Evolutionary conservation across 345 rosid species (phyloP), one percentile per base, ranked within the genome.

Genomic region (Brassica carinata): DNA sequence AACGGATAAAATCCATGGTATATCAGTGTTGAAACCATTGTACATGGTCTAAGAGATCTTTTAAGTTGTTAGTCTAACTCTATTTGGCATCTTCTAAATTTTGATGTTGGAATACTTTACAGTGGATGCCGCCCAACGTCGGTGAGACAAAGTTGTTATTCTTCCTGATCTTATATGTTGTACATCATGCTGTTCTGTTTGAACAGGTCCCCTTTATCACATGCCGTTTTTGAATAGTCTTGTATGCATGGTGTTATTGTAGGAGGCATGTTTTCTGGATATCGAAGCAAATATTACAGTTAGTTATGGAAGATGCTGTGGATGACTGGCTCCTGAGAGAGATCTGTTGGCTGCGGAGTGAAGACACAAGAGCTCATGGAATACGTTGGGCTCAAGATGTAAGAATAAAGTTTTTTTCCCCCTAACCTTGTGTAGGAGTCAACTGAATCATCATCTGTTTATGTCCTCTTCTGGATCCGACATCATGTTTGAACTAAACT

Each of bases 211-310:
- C 13, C 8, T 14, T 51, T 48, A 36, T 64, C 72, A 75, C 33
- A 18, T 17, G 65, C 10, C n/a, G 7, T 77, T 64, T 61, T 19
- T 2, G 6, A 18, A 65, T 69, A 53, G 23, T 73, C 48, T 75
- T 79, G 70, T 74, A 43, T 23, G 26, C 26, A 23, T 23, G 26
- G 26, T 34, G 62, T 78, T 43, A 27, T 76, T 59, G 62, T 85
- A 96, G 99, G 81, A 87, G 98, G 76, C 96, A 96, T 78, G 97
- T 90, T 77, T 94, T 92, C 83, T 91, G 97, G 98, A 91, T 91
- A 64, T 94, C 97, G 75, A 96, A 91, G 87, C 94, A 94, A 83
- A 87, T 92, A 71, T 76, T 94, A 79, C 83, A 23, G 26, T 23
- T 96, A 69, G 84, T 91, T 72, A 92, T 94, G 99, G 97, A 90